These are phyloP conservation scores for Xylaria bambusicola DNA, from an alignment of 495 filamentous ascomycete genomes.

Conservation along the genomic window DNA sequence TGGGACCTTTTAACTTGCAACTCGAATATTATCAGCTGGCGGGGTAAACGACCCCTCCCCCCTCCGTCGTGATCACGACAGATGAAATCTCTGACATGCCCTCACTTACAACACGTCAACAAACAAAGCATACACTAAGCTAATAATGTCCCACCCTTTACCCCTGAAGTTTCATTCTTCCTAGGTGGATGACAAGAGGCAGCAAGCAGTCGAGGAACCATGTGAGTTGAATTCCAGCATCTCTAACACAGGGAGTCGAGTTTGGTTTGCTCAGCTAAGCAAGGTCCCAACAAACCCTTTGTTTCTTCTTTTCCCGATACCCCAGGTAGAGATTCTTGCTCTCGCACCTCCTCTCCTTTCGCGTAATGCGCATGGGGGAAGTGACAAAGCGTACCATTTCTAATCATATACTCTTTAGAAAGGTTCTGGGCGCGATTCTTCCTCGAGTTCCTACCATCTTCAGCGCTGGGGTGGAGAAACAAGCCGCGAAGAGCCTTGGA, in stretches of 20 bases:
- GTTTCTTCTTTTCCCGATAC: neutral
- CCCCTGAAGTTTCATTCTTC: neutral
- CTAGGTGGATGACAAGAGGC: neutral
- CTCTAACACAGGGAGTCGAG: neutral
- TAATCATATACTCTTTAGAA: neutral
- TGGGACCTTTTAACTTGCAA: neutral
- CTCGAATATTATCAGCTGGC: neutral
- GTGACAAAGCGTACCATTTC: no score
- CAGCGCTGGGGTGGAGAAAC: conserved; percentile 12
- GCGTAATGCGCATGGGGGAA: no score
- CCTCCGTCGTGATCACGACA: conserved; percentile 7
- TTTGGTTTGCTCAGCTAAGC: neutral
- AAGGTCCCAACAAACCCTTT: neutral
- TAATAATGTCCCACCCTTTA: neutral
- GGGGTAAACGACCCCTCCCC: conserved; percentile 1
- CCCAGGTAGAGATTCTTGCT: neutral
- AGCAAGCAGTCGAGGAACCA: neutral
- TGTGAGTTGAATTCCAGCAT: neutral
- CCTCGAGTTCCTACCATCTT: conserved; percentile 1
- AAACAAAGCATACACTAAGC: neutral
- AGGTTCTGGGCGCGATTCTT: conserved; percentile 10
- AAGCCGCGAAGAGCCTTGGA: conserved; percentile 5
- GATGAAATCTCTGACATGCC: neutral
- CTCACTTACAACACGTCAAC: neutral
- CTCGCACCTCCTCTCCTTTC: neutral